Evolutionary conservation across 2,329 filamentous ascomycete species (phyloP), one percentile per base, ranked within the genome.

Genomic region (Paecilomyces fulvus): DNA sequence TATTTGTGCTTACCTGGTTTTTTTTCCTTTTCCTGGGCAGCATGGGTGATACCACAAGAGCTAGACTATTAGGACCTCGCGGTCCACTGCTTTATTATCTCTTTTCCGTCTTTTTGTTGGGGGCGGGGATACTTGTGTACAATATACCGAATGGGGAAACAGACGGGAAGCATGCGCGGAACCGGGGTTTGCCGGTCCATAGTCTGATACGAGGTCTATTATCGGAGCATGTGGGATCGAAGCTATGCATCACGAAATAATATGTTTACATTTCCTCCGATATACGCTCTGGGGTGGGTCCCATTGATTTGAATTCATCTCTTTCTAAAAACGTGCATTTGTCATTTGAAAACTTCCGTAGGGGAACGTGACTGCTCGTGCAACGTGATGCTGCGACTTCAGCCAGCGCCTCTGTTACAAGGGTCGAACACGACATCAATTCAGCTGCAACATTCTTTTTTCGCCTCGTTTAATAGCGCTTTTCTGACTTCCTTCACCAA

Each of bases 41-140:
- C 53, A 67, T 68, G 68, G 61, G 65, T 72, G 70, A 72, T 73
- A 73, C 70, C 70, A 72, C 65, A 64, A 65, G 64, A 62, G 62
- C 57, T 73, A 73, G 70, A 73, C 63, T 62, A 62, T 62, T 64
- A 58, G 21, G 70, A 70, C 70, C 69, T 68, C 71, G 61, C 68
- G 69, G 71, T 71, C 68, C 65, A 23, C 31, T 53, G 55, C 51
- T 53, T 61, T 59, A 56, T 43, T 56, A 60, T 57, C 58, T 58
- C 54, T 58, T 53, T 58, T 56, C 55, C 59, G n/a, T 43, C 49
- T 33, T 49, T 46, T 59, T 53, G n/a, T 43, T 49, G 20, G 6
- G 10, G n/a, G n/a, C n/a, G n/a, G 55, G 55, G 54, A 56, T 56
- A 58, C 56, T 60, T 58, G 60, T 63, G 62, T 63, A 63, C 58